A percentile compares a stretch with the other conserved stretches of the same genome.
Conservation (phyloP, 1,139 yeast species). For the Yamadazyma mexicana region DNA sequence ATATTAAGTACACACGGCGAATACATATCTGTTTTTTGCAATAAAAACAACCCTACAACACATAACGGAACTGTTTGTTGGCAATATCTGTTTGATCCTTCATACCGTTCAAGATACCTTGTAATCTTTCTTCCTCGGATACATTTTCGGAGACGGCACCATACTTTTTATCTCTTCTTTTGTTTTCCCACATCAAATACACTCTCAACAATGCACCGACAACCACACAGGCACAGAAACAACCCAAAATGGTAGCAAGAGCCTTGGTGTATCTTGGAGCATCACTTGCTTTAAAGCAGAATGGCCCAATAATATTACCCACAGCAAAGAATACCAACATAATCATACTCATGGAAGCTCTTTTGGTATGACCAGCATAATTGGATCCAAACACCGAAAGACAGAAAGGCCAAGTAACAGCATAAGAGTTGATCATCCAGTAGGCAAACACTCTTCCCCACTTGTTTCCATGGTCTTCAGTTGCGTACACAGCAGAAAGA, state of each 20-base stretch:
- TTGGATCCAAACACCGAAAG: slow-evolving; percentile 30
- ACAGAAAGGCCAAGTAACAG: slow-evolving; percentile 33
- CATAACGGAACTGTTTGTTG: slow-evolving; percentile 30
- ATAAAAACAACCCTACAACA: no score
- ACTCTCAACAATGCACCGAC: slow-evolving; percentile 22
- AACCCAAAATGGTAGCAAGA: slow-evolving; percentile 13
- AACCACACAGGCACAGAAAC: slow-evolving; percentile 22
- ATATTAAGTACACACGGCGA: no score
- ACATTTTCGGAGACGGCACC: slow-evolving; percentile 14
- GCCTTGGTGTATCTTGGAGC: slow-evolving; percentile 39
- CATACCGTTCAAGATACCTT: slow-evolving; percentile 33
- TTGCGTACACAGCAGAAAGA: slow-evolving; percentile 13
- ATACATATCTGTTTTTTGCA: no score
- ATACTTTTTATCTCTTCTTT: slow-evolving; percentile 21
- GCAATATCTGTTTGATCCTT: slow-evolving; percentile 34
- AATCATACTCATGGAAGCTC: slow-evolving; percentile 22
- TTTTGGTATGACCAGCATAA: slow-evolving; percentile 24
- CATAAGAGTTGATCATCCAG: slow-evolving; percentile 11
- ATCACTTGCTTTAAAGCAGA: slow-evolving; percentile 23
- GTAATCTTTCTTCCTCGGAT: slow-evolving; percentile 22
- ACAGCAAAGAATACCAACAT: slow-evolving; percentile 26
- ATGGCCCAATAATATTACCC: slow-evolving; percentile 27
- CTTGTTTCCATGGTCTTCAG: slow-evolving; percentile 9
- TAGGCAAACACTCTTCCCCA: slow-evolving; percentile 11
- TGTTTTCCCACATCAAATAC: slow-evolving; percentile 27